phyloP scores from a whole-genome alignment of 495 filamentous ascomycete genomes.

The Trichoderma erinaceum region DNA sequence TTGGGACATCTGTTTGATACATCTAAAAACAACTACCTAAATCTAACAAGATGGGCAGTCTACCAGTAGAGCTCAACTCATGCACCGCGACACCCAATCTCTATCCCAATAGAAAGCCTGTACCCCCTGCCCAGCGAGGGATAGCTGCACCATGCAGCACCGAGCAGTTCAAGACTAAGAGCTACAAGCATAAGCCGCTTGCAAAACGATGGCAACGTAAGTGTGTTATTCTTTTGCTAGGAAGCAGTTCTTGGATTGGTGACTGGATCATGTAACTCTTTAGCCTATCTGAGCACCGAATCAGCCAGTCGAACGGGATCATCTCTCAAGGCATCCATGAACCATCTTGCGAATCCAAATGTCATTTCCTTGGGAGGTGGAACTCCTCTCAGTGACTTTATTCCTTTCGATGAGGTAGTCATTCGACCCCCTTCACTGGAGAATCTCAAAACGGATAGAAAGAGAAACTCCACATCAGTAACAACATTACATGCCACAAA shows the following conservation, averaged over 20 bases:
- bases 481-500: background rate
- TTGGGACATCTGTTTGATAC: background rate
- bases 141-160: background rate
- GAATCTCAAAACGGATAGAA: background rate
- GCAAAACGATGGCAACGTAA: constrained; percentile 4
- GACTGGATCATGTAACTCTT: background rate
- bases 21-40: background rate
- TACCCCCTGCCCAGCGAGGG: background rate
- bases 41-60: background rate
- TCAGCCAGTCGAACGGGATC: background rate
- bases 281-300: constrained; percentile 5
- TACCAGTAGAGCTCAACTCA: background rate
- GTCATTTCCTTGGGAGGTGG: constrained; percentile 1
- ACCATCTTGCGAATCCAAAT: background rate
- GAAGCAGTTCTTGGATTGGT: background rate
- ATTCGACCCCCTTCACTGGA: background rate
- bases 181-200: background rate
- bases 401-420: background rate
- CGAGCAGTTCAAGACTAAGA: constrained; percentile 10
- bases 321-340: background rate
- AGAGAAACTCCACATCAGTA: background rate
- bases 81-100: background rate
- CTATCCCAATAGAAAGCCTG: background rate
- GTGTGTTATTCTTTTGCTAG: background rate
- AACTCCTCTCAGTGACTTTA: background rate